Base-by-base conservation (phyloP, 2,329 filamentous ascomycete genomes). In the Paecilomyces niveus region DNA sequence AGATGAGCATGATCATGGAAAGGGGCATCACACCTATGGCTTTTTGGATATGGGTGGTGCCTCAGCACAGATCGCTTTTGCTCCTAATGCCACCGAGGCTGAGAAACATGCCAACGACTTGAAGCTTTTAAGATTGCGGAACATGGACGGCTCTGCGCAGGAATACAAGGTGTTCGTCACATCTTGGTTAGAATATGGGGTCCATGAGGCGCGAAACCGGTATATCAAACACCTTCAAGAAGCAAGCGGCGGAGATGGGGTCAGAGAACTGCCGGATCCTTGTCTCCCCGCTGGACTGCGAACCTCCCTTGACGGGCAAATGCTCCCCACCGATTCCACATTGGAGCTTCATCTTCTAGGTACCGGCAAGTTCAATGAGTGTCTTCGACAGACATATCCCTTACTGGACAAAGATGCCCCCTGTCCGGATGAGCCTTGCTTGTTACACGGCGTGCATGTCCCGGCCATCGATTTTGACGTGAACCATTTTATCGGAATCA, bases 41-140 rank as follows among this genome's bases (percentile, higher is more conserved):
- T 99, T 99, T 69, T 79, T 99, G 61, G 94, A 99, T 71, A 99
- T 99, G 95, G 94, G 94, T 54, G 94, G 94, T 55, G 94, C 94
- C 26, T 97, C 93, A 0, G 93, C 94, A 15, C 94, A 99, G 76
- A 97, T 99, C 68, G 94, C 95, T 0, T 99, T 99, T 73, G 93
- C 92, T 1, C 94, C 94, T 1, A 99, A 99, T 74, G 78, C 83
- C 3, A 97, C 94, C 1, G 94, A 99, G 72, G 87, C 92, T 1
- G 84, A 87, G 68, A 94, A 92, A 69, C 95, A 99, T 72, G 88
- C 90, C 0, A 84, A 97, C 62, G 92, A 97, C 70, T 78, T 99
- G 57, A 96, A 92, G 63, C 74, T 97, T 13, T 76, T 99, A 59
- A 87, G 94, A 54, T 78, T 99, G 76, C 85, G 95, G 62, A 94